Conservation (phyloP, 1,284 basidiomycete species). For the Boletus smithii region DNA sequence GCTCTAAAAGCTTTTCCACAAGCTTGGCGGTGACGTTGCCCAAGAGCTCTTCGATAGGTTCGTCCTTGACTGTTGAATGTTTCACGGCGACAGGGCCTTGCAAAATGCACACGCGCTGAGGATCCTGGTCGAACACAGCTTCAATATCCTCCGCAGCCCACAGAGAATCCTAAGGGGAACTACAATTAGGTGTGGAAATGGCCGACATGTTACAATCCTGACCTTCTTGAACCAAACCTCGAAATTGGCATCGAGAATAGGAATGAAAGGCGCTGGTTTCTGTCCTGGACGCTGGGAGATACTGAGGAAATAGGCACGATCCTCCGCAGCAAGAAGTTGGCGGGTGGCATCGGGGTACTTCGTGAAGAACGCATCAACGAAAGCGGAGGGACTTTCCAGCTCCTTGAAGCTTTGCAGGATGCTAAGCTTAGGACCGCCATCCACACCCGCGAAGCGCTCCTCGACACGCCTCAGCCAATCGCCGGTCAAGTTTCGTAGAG, state of each 20-base stretch:
- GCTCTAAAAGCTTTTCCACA: constrained; percentile 77
- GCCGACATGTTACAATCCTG: constrained; percentile 18
- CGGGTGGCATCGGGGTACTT: constrained; percentile 78
- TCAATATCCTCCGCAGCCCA: constrained; percentile 99
- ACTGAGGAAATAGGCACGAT: constrained; percentile 92
- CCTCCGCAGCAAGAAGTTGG: constrained; percentile 92
- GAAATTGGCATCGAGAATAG: constrained; percentile 90
- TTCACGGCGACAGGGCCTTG: constrained; percentile 95
- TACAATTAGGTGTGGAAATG: constrained; percentile 18
- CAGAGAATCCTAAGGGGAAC: constrained; percentile 74
- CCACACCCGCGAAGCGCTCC: constrained; percentile 94
- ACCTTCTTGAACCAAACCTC: constrained; percentile 99
- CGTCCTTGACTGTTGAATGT: constrained; percentile 85
- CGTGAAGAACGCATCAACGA: constrained; percentile 83
- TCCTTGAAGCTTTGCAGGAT: constrained; percentile 85
- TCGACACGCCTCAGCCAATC: constrained; percentile 97
- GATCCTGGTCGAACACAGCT: constrained; percentile 96
- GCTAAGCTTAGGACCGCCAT: constrained; percentile 77
- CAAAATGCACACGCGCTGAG: constrained; percentile 95
- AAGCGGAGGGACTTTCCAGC: constrained; percentile 79
- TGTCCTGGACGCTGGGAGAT: constrained; percentile 94
- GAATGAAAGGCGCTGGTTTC: constrained; percentile 98
- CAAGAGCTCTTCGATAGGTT: constrained; percentile 90
- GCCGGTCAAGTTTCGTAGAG: constrained; percentile 92
- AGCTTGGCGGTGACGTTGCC: constrained; percentile 83